These are phyloP conservation scores for Acer campestre DNA, from an alignment of 345 rosid genomes.

Conservation along the genomic window DNA sequence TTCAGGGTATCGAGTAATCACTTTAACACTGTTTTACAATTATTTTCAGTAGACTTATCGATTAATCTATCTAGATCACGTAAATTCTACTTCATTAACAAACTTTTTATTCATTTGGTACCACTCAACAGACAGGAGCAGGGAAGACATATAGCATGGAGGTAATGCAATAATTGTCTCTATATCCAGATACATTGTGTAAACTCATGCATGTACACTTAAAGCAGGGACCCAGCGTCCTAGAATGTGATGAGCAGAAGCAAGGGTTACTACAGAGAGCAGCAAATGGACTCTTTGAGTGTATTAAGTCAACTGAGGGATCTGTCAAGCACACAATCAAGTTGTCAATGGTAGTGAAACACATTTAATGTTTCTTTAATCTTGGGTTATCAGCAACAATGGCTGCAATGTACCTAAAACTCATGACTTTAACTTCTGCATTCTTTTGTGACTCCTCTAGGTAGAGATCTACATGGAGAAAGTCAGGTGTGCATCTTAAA, in stretches of 20 bases:
- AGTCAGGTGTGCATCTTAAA: conserved; percentile 57
- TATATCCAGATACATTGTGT: neutral
- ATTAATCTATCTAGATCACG: conserved; percentile 6
- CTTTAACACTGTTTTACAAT: neutral
- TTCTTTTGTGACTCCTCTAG: conserved; percentile 34
- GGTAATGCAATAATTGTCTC: conserved; percentile 37
- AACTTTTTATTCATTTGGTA: conserved; percentile 18
- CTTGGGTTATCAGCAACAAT: neutral
- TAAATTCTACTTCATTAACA: conserved; percentile 4
- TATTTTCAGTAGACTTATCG: neutral
- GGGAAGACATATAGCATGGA: conserved; percentile 93
- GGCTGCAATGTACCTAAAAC: neutral
- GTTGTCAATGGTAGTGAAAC: conserved; percentile 73
- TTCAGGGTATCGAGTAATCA: neutral
- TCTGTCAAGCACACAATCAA: conserved; percentile 50
- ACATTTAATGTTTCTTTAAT: neutral
- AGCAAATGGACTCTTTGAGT: conserved; percentile 66
- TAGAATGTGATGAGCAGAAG: conserved; percentile 52
- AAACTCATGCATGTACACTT: conserved; percentile 14
- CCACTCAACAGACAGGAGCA: conserved; percentile 77
- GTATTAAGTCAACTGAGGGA: conserved; percentile 45
- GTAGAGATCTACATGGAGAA: conserved; percentile 98
- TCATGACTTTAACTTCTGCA: conserved; percentile 5
- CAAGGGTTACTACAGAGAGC: conserved; percentile 81
- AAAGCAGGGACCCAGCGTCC: conserved; percentile 64